Evolutionary conservation across 306 rosid genomes (phyloP).

Genomic region (Inga leiocalycina): DNA sequence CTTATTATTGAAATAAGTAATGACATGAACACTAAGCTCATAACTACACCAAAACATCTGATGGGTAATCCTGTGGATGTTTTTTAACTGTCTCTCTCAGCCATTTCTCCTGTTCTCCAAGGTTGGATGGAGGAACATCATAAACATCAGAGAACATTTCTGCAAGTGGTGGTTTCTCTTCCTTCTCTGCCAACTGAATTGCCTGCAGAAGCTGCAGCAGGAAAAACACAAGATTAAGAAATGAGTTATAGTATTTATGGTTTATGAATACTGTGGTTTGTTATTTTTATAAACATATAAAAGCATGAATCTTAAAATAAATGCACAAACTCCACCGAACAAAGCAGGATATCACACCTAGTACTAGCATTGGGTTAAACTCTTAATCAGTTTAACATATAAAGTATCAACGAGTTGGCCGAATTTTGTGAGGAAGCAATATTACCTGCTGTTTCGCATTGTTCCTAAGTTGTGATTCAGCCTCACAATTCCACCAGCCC

Average conservation of each 20-base stretch:
- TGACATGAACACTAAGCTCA: neutral
- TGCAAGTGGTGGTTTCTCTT: conserved; percentile 70
- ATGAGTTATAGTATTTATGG: neutral
- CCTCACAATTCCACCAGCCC: conserved; percentile 77
- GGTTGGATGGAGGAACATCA: conserved; percentile 71
- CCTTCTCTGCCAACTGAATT: conserved; percentile 84
- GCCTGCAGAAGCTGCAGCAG: conserved; percentile 69
- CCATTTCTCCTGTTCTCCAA: conserved; percentile 72
- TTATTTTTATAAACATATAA: neutral
- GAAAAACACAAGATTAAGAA: neutral
- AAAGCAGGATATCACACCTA: neutral
- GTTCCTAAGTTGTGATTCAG: conserved; percentile 67
- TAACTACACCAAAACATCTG: conserved; percentile 54
- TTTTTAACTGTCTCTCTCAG: conserved; percentile 62
- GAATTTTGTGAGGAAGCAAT: conserved; percentile 27
- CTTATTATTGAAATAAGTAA: neutral
- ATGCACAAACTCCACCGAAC: neutral
- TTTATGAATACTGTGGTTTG: neutral
- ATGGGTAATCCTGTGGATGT: conserved; percentile 67
- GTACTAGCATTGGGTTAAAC: neutral
- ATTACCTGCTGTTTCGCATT: conserved; percentile 66
- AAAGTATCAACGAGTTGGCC: neutral
- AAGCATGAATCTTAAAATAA: neutral
- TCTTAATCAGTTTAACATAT: neutral
- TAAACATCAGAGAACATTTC: conserved; percentile 85